These are phyloP conservation scores for Phoma sp. DNA, from an alignment of 2,329 filamentous ascomycete species.

Conservation along the genomic window DNA sequence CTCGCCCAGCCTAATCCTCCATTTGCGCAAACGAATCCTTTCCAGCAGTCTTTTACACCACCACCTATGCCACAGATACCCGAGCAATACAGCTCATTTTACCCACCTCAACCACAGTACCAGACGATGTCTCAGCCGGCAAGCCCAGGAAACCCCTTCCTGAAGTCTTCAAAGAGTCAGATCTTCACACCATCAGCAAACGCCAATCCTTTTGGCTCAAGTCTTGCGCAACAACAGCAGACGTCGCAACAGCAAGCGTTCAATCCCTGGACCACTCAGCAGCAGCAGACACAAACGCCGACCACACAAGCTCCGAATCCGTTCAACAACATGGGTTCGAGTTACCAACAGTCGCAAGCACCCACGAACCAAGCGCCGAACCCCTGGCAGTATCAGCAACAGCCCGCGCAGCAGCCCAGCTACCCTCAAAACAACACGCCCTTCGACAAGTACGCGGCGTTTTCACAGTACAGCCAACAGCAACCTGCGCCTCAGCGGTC, in stretches of 20 bases:
- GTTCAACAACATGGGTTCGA: constrained; percentile 32
- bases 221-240: constrained; percentile 50
- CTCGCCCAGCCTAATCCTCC: constrained; percentile 51
- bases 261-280: constrained; percentile 34
- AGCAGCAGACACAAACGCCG: constrained; percentile 24
- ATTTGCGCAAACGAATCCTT: constrained; percentile 49
- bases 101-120: constrained; percentile 40
- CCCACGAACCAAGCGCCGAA: constrained; percentile 25
- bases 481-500: constrained; percentile 17
- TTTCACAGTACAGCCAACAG: constrained; percentile 14
- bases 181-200: constrained; percentile 46
- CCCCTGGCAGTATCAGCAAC: constrained; percentile 35
- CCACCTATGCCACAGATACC: constrained; percentile 51
- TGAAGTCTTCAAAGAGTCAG: constrained; percentile 52
- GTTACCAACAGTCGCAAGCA: constrained; percentile 23
- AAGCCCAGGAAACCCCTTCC: constrained; percentile 52
- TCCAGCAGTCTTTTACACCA: constrained; percentile 50
- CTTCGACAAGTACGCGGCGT: constrained; percentile 16
- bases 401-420: constrained; percentile 24
- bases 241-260: constrained; percentile 26
- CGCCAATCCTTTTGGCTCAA: constrained; percentile 50
- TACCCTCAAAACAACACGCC: constrained; percentile 21
- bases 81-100: constrained; percentile 46
- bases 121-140: constrained; percentile 50
- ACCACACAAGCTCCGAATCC: constrained; percentile 28